Evolutionary conservation across 306 rosid genomes (phyloP).

Genomic region (Gleditsia sinensis): DNA sequence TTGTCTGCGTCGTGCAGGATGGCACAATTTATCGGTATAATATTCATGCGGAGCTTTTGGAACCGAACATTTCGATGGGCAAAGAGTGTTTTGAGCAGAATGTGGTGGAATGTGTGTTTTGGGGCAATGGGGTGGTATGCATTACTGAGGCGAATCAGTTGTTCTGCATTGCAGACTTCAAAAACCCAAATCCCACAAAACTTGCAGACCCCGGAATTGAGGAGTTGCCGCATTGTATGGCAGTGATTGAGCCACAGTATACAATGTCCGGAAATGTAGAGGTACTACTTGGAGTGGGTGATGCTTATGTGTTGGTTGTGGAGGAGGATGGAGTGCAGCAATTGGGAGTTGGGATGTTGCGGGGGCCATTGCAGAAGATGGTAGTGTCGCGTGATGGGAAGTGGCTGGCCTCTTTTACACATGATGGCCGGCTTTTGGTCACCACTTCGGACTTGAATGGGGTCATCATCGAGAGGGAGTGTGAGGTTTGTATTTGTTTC

Average conservation of each 20-base stretch:
- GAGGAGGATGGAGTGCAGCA: slow-evolving; percentile 92
- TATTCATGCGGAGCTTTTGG: slow-evolving; percentile 64
- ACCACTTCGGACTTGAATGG: slow-evolving; percentile 73
- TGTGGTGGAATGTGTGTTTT: slow-evolving; percentile 83
- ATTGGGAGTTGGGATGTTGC: slow-evolving; percentile 60
- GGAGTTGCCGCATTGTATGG: slow-evolving; percentile 85
- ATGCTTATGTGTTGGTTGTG: slow-evolving; percentile 67
- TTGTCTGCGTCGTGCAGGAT: slow-evolving; percentile 84
- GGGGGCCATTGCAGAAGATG: slow-evolving; percentile 91
- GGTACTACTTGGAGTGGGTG: slow-evolving; percentile 78
- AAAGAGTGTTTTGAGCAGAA: slow-evolving; percentile 82
- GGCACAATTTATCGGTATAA: slow-evolving; percentile 86
- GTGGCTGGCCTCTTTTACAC: slow-evolving; percentile 94
- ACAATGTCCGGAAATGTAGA: slow-evolving; percentile 92
- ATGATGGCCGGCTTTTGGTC: slow-evolving; percentile 83
- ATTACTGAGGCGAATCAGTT: slow-evolving; percentile 70
- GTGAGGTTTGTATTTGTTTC: slow-evolving; percentile 60
- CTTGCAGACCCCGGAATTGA: slow-evolving; percentile 80
- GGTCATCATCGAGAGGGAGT: slow-evolving; percentile 80
- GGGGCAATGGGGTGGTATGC: slow-evolving; percentile 89
- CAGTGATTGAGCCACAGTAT: slow-evolving; percentile 93
- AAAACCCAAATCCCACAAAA: slow-evolving; percentile 54
- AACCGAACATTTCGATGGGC: slow-evolving; percentile 80
- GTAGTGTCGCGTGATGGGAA: slow-evolving; percentile 88
- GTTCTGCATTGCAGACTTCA: slow-evolving; percentile 74